Evolutionary conservation across 1,284 basidiomycete genomes (phyloP), one percentile per base, ranked within the genome.

Genomic region (Psilocybe mexicana): DNA sequence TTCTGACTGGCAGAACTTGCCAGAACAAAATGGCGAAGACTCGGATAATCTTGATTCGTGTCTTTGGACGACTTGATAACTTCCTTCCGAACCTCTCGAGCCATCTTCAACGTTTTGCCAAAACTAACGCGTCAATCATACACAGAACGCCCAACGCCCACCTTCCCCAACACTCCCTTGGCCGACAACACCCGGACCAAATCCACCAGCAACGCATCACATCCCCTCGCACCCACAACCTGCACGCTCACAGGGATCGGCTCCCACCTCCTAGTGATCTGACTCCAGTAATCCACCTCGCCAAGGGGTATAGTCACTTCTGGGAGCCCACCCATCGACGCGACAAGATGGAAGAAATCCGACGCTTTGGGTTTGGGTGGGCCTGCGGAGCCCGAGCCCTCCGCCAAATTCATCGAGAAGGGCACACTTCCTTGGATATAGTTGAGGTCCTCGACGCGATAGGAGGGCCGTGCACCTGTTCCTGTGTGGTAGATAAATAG

Each of bases 271-370:
- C 66, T 63, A 42, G 64, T 71, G 6, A 75, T 57, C 35, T 66
- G 67, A 53, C 72, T 74, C 51, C 62, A 67, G 66, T 75, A 75
- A 48, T 52, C 47, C 25, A 70, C 71, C 59, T 75, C 69, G 3
- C 73, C 73, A 52, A 75, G 56, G 1, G 74, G 74, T n/a, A 75
- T 60, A 4, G 71, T 74, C 6, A 73, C 61, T 54, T 75, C 74
- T 25, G 73, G 72, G 30, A 74, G 59, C 28, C 69, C 72, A 6
- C 62, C 73, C 72, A 73, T 74, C 28, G 74, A 72, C 14, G 69
- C 69, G 6, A 75, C 26, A 49, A 68, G 72, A 46, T 69, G 69
- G 54, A 74, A 69, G 50, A 67, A 72, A 44, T 73, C 69, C 5
- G 67, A 63, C 5, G 65, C 43, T 43, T 64, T 64, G 0, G 65